A percentile compares a stretch with the other conserved stretches of the same genome.
Conservation (phyloP, 169 alveolate species). For the Eimeria mitis region DNA sequence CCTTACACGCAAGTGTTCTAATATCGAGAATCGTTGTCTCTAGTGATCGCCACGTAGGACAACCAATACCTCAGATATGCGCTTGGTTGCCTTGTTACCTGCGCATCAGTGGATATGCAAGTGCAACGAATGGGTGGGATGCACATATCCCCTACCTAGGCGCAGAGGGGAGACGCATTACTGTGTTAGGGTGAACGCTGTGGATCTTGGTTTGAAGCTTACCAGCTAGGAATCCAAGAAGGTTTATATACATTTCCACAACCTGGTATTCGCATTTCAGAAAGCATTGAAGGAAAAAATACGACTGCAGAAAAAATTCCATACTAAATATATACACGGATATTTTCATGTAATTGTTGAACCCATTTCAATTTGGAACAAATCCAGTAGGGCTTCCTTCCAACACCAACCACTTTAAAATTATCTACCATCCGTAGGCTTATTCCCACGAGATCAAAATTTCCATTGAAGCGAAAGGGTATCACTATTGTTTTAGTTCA, state of each 20-base stretch:
- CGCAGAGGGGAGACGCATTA: background rate
- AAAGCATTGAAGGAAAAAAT: conserved; percentile 52
- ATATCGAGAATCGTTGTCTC: background rate
- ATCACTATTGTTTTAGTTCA: too few relatives aligned
- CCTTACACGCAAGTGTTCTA: background rate
- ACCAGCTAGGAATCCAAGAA: background rate
- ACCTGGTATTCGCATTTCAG: conserved; percentile 23
- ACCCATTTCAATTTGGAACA: conserved; percentile 79
- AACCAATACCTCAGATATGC: background rate
- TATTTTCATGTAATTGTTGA: conserved; percentile 75
- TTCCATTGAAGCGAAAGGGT: too few relatives aligned
- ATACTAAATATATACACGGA: conserved; percentile 65
- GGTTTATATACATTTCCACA: background rate
- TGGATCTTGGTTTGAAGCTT: background rate
- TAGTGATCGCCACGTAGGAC: background rate
- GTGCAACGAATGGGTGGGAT: background rate
- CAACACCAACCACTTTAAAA: conserved; percentile 78
- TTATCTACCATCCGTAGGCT: conserved; percentile 80
- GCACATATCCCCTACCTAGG: background rate
- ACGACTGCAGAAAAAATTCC: conserved; percentile 45
- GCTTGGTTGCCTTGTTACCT: background rate
- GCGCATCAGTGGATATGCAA: background rate
- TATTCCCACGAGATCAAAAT: conserved; percentile 74
- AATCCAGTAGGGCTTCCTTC: conserved; percentile 16
- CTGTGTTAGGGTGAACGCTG: background rate